Base-by-base conservation (phyloP, 345 rosid species). In the Viola odorata region DNA sequence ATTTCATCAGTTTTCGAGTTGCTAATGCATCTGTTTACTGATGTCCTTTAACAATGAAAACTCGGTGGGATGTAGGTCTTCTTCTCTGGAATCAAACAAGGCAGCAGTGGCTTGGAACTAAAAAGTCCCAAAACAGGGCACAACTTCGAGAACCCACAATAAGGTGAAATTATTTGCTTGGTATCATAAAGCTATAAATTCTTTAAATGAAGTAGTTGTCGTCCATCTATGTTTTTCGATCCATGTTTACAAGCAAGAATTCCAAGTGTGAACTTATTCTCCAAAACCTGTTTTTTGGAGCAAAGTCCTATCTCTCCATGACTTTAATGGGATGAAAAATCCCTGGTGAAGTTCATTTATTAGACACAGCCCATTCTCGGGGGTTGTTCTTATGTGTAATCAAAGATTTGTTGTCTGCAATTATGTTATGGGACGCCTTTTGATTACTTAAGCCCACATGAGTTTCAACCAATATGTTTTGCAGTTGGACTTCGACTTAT, bases 21-120 rank as follows among this genome's bases (percentile, higher is more conserved):
- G n/a, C n/a, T n/a, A n/a, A n/a, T n/a, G n/a, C n/a, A n/a, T 13
- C 16, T 17, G 39, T 45, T 37, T 53, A 55, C 50, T 52, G 23
- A 8, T 37, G 32, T 23, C 17, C 38, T 37, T 67, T 48, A 52
- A 51, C n/a, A 53, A 41, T 50, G 61, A 36, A 62, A 68, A 16
- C 50, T 23, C 49, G 42, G 6, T 64, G 53, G 38, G 45, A 37
- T 71, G 15, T 76, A 89, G 96, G 96, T 58, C 75, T 80, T 69
- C 77, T 68, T 65, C 83, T 78, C 11, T 90, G 96, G 96, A 84
- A 79, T 73, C 91, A 84, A 69, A 76, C 72, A 14, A 82, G 91
- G 73, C 88, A 84, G 57, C 81, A 77, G 12, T 90, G 95, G 95
- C 75, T 82, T 55, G 79, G 82, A 73, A 80, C 60, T 60, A 80